Percentiles rank a stretch among this genome's conserved stretches.
Evolutionary conservation across 2,329 filamentous ascomycete species (phyloP).

Genomic region (Beauveria brongniartii): DNA sequence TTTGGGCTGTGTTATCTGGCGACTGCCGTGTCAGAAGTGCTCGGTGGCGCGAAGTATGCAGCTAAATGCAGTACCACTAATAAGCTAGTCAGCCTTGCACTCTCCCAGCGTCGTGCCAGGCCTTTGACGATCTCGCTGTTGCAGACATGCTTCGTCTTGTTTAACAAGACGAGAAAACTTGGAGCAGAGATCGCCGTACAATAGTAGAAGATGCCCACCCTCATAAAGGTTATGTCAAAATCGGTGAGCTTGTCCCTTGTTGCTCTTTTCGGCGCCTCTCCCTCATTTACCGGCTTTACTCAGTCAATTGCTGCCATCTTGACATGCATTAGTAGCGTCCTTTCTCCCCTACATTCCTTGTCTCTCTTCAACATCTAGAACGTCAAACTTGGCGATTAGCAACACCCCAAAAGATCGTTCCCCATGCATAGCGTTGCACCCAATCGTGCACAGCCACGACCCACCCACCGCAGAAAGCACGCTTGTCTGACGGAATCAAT

Average conservation of each 20-base stretch:
- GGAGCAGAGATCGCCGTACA: background rate
- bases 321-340: background rate
- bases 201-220: background rate
- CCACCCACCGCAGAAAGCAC: background rate
- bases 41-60: background rate
- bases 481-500: background rate
- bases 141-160: background rate
- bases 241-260: background rate
- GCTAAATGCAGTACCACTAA: background rate
- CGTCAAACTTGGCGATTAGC: background rate
- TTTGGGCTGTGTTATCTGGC: background rate
- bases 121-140: background rate
- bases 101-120: background rate
- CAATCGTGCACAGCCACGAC: slow-evolving; percentile 2
- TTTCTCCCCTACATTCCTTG: background rate
- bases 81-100: background rate
- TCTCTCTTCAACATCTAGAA: background rate
- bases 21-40: too few relatives aligned
- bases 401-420: background rate
- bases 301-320: background rate
- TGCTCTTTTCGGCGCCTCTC: background rate
- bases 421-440: background rate
- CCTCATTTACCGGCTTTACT: background rate
- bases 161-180: background rate
- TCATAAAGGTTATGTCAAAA: background rate